These are phyloP conservation scores for Alternaria atra DNA, from an alignment of 2,329 filamentous ascomycete genomes.

Conservation along the genomic window DNA sequence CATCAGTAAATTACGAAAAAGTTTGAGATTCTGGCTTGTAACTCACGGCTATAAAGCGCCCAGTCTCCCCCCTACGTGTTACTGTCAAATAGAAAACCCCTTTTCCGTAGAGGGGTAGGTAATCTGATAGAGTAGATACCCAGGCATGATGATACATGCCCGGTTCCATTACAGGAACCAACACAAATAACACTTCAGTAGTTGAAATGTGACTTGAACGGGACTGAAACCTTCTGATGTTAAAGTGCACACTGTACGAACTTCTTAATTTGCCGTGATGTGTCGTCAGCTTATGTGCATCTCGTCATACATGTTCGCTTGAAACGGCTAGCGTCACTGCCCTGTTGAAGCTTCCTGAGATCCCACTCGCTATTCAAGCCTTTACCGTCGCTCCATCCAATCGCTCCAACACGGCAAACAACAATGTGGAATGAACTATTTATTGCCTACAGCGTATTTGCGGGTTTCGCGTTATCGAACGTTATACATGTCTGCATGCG, in stretches of 20 bases:
- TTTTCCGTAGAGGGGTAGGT: neutral
- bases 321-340: neutral
- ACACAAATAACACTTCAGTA: neutral
- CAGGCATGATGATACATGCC: neutral
- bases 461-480: neutral
- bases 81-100: neutral
- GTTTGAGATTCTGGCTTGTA: too few species aligned
- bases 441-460: neutral
- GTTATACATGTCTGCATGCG: neutral
- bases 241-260: neutral
- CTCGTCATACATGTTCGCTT: neutral
- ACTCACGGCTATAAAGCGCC: neutral
- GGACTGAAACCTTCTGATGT: neutral
- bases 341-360: neutral
- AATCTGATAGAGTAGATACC: slow-evolving; percentile 1
- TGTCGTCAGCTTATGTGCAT: neutral
- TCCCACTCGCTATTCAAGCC: neutral
- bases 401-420: neutral
- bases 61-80: neutral
- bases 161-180: neutral
- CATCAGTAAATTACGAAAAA: neutral
- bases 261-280: neutral
- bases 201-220: neutral
- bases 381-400: neutral
- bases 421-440: neutral